phyloP scores from a whole-genome alignment of 352 stramenopile genomes.

The Phytophthora lateralis region DNA sequence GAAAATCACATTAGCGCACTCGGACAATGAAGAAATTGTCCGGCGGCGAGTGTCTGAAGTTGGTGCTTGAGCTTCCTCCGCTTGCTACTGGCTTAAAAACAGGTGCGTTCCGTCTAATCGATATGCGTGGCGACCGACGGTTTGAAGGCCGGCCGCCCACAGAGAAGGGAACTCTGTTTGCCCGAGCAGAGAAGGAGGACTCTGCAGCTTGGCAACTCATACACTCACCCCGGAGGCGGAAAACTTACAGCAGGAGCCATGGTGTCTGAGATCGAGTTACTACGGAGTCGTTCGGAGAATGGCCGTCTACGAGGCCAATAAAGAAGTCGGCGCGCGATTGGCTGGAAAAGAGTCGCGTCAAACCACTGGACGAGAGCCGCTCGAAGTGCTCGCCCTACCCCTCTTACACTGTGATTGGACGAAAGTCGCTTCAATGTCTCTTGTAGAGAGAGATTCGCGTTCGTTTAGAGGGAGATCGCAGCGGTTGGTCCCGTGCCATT shows the following conservation, averaged over 20 bases:
- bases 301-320: neutral
- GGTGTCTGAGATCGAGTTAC: constrained; percentile 25
- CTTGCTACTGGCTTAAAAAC: constrained; percentile 11
- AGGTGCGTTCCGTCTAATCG: constrained; percentile 28
- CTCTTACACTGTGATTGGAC: constrained; percentile 33
- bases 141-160: constrained; percentile 40
- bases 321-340: constrained; percentile 23
- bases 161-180: constrained; percentile 92
- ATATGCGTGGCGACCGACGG: constrained; percentile 52
- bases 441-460: constrained; percentile 16
- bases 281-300: constrained; percentile 53
- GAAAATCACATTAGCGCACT: constrained; percentile 2
- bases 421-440: constrained; percentile 12
- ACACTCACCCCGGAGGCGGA: constrained; percentile 24
- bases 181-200: constrained; percentile 82
- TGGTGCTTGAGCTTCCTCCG: neutral
- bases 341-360: constrained; percentile 11
- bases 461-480: constrained; percentile 54
- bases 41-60: constrained; percentile 28
- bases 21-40: constrained; percentile 16
- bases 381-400: constrained; percentile 5
- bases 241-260: constrained; percentile 69
- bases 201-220: constrained; percentile 90
- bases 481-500: constrained; percentile 49
- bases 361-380: constrained; percentile 45